phyloP scores from a whole-genome alignment of 179 eudicot species.

The Drosera spatulata region DNA sequence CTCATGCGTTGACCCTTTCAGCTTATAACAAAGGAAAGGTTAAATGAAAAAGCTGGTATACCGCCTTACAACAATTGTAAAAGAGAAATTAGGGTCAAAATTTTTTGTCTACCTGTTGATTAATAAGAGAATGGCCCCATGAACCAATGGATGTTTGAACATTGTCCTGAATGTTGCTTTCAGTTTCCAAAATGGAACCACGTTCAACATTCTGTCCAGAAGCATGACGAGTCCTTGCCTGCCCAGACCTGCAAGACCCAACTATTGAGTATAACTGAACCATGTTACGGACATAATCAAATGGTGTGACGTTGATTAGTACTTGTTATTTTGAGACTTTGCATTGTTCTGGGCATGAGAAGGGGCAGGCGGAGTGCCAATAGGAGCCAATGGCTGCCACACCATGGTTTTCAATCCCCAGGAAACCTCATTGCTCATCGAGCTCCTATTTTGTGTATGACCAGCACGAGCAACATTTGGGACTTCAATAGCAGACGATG shows the following conservation, averaged over 20 bases:
- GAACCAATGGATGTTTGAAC: conserved; percentile 43
- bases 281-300: too few relatives aligned
- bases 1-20: too few relatives aligned
- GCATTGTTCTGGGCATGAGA: conserved; percentile 37
- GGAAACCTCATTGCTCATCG: conserved; percentile 30
- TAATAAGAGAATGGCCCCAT: conserved; percentile 39
- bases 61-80: too few relatives aligned
- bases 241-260: conserved; percentile 34
- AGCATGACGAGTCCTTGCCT: conserved; percentile 22
- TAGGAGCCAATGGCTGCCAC: conserved; percentile 54
- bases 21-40: too few relatives aligned
- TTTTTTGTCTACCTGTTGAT: conserved; percentile 47
- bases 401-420: conserved; percentile 21
- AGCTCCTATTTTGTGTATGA: conserved; percentile 25
- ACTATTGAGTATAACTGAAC: background rate
- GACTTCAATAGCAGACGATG: conserved; percentile 24
- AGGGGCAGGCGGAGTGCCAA: conserved; percentile 55
- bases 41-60: too few relatives aligned
- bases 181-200: conserved; percentile 31
- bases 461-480: conserved; percentile 19
- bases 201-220: conserved; percentile 27
- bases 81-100: background rate
- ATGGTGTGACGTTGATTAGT: conserved; percentile 4
- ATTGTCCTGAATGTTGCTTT: conserved; percentile 33
- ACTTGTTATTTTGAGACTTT: conserved; percentile 43